These are phyloP conservation scores for Fomitopsis pinicola DNA, from an alignment of 1,284 basidiomycete species.

Conservation along the genomic window DNA sequence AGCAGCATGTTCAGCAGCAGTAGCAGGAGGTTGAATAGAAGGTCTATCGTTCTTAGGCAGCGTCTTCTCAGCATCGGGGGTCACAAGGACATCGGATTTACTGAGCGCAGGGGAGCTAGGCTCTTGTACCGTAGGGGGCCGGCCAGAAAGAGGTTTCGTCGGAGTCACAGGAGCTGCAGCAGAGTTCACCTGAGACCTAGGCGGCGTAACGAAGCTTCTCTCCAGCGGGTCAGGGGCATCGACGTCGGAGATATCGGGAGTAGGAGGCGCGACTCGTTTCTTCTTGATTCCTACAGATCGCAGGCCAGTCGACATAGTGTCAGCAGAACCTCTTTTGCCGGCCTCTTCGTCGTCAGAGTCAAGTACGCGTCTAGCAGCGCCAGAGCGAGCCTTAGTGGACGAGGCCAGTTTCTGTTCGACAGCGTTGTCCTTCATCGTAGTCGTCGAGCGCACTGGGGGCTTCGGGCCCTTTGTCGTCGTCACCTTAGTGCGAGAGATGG, in stretches of 20 bases:
- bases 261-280: neutral
- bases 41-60: neutral
- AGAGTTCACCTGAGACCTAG: neutral
- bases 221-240: neutral
- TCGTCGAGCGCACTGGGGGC: neutral
- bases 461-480: neutral
- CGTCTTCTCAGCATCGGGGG: neutral
- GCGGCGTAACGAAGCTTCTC: neutral
- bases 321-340: neutral
- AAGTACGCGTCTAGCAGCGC: neutral
- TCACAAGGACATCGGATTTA: neutral
- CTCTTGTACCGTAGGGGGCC: neutral
- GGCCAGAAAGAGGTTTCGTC: neutral
- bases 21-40: neutral
- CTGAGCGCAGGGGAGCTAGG: neutral
- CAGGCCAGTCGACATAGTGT: neutral
- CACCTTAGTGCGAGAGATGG: too few relatives aligned
- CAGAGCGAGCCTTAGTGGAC: neutral
- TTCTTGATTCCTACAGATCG: neutral
- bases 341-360: slow-evolving; percentile 4
- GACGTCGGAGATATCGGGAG: neutral
- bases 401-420: neutral
- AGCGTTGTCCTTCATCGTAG: neutral
- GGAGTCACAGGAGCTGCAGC: neutral
- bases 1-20: neutral